Evolutionary conservation across 768 basidiomycete genomes (phyloP).

Genomic region (Chiua virens): DNA sequence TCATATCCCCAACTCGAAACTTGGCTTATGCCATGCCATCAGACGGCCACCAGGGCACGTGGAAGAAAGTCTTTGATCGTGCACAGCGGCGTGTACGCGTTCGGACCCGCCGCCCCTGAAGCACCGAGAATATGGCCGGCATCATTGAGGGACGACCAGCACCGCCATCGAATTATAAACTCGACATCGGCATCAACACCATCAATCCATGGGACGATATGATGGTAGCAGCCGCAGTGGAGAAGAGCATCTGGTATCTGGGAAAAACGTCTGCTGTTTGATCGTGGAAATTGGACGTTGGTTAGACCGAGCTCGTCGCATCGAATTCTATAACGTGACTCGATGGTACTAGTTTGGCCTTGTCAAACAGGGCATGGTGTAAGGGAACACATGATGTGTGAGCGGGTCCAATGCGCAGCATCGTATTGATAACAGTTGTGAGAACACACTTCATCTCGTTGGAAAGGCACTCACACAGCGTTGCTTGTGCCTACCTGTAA

Average conservation of each 20-base stretch:
- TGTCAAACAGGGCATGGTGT: background rate
- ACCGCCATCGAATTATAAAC: conserved; percentile 4
- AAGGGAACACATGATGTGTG: background rate
- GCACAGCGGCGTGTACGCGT: background rate
- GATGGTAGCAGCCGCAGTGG: background rate
- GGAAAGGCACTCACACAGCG: background rate
- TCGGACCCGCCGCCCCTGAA: conserved; percentile 13
- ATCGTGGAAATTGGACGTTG: conserved; percentile 3
- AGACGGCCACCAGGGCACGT: conserved; percentile 6
- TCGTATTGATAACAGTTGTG: conserved; percentile 1
- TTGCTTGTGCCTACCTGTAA: background rate
- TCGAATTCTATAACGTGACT: background rate
- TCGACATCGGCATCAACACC: conserved; percentile 11
- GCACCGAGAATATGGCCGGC: background rate
- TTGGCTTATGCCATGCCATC: background rate
- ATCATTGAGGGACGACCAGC: conserved; percentile 6
- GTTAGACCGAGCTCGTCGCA: background rate
- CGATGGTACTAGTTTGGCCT: too few species aligned
- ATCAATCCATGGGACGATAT: conserved; percentile 3
- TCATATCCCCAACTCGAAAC: background rate
- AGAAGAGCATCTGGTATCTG: background rate
- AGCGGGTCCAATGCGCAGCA: conserved; percentile 7
- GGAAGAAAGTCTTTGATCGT: background rate
- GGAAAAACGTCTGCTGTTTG: conserved; percentile 2
- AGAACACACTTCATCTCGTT: conserved; percentile 4